Evolutionary conservation across 805 yeast genomes (phyloP).

Genomic region (Lipomyces spencermartinsiae): DNA sequence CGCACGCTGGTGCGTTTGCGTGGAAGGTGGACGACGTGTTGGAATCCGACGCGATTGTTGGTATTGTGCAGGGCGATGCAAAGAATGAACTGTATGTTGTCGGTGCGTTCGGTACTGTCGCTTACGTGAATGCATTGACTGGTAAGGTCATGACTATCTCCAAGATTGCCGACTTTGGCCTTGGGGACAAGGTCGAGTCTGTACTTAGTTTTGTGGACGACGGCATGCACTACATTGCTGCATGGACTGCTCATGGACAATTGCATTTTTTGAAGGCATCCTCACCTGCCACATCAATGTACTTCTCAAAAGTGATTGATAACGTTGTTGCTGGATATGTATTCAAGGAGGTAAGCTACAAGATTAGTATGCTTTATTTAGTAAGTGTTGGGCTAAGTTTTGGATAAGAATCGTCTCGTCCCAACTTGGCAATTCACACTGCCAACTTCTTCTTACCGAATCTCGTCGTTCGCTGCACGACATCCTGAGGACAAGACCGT

Average conservation of each 20-base stretch:
- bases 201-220: slow-evolving; percentile 19
- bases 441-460: slow-evolving; percentile 45
- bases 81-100: slow-evolving; percentile 18
- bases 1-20: slow-evolving; percentile 38
- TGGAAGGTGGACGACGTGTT: slow-evolving; percentile 40
- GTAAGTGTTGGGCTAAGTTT: background rate
- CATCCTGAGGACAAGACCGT: slow-evolving; percentile 54
- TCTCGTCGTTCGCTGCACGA: slow-evolving; percentile 52
- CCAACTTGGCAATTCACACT: slow-evolving; percentile 52
- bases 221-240: slow-evolving; percentile 15
- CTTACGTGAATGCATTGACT: slow-evolving; percentile 13
- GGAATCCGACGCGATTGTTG: slow-evolving; percentile 24
- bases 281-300: slow-evolving; percentile 22
- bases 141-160: slow-evolving; percentile 13
- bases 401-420: slow-evolving; percentile 25
- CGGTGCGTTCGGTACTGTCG: slow-evolving; percentile 24
- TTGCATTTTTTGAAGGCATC: slow-evolving; percentile 15
- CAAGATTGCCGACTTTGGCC: slow-evolving; percentile 6
- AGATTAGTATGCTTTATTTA: background rate
- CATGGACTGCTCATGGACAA: slow-evolving; percentile 31
- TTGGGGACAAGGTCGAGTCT: slow-evolving; percentile 29
- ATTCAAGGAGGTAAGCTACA: slow-evolving; percentile 15
- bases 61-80: slow-evolving; percentile 7
- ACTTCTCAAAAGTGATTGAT: slow-evolving; percentile 27
- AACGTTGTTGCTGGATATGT: slow-evolving; percentile 35